These are phyloP conservation scores for Boeremia lycopersici DNA, from an alignment of 2,329 filamentous ascomycete genomes.

Conservation along the genomic window DNA sequence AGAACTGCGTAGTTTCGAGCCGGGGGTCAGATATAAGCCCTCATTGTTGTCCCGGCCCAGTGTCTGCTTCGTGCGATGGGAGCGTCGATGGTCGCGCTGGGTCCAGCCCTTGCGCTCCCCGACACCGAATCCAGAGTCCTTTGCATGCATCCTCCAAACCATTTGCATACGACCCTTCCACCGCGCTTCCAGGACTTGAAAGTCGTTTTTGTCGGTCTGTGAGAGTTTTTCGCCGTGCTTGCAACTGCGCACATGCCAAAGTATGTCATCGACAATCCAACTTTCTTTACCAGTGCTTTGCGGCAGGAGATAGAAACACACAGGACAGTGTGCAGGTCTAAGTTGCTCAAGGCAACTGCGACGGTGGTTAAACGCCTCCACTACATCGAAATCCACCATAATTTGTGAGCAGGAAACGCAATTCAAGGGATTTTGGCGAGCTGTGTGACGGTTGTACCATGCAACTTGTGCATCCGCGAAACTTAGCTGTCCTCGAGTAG, in stretches of 20 bases:
- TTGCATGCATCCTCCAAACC: neutral
- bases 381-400: neutral
- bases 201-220: neutral
- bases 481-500: neutral
- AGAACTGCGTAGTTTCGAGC: neutral
- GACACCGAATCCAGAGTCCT: neutral
- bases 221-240: neutral
- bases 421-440: neutral
- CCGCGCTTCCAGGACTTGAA: neutral
- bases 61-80: neutral
- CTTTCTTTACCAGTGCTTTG: neutral
- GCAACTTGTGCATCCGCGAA: neutral
- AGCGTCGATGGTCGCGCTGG: neutral
- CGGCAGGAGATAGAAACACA: neutral
- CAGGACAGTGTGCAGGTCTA: neutral
- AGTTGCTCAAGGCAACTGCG: neutral
- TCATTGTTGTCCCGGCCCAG: neutral
- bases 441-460: neutral
- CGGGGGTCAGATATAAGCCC: neutral
- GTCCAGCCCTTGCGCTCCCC: neutral
- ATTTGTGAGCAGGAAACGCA: neutral
- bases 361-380: neutral
- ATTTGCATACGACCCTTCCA: neutral
- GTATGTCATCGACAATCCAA: neutral
- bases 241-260: neutral